Evolutionary conservation across 169 alveolate species (phyloP), one percentile per base, ranked within the genome.

Genomic region (Plasmodium vivax): DNA sequence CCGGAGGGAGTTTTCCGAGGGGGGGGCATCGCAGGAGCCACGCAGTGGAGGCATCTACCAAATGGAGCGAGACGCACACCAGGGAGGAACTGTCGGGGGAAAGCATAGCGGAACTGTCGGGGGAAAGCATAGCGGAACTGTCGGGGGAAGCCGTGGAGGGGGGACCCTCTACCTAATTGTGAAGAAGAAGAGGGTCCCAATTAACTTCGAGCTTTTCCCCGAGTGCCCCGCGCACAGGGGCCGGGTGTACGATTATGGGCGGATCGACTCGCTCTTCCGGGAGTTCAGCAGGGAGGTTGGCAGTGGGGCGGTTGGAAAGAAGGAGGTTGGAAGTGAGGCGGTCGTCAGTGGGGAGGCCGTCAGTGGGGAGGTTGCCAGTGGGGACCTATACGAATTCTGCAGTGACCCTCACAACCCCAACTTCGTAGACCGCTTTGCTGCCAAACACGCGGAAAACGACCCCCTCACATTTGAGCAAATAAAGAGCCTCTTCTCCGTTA

Each of bases 171-270:
- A 80, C 58, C 72, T 90, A 3, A 9, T 80, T 10, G 56, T 90
- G 10, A 90, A 90, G 82, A 90, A 90, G 58, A 81, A 90, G 41
- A 90, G n/a, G 27, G 74, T 90, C 9, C 38, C 58, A 23, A 90
- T 90, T 5, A 80, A 90, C 41, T 90, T 90, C 80, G 79, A 79
- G 7, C 14, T 90, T 3, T 90, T 80, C 43, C 32, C 27, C 3
- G 74, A 58, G 23, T 90, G 94, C 30, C 27, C 9, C 8, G 71
- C 38, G 12, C 94, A 90, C 51, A 90, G 68, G 51, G 94, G 36
- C 23, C 80, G 73, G 38, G 2, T 90, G 23, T 90, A 90, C 36
- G 90, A 90, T 16, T 90, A 90, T 80, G 45, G 80, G 51, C 34
- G 72, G 34, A 90, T 90, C 36, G 81, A 51, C 8, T 34, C 23